These are phyloP conservation scores for Jamesozyma lodderae DNA, from an alignment of 805 yeast genomes.

Conservation along the genomic window DNA sequence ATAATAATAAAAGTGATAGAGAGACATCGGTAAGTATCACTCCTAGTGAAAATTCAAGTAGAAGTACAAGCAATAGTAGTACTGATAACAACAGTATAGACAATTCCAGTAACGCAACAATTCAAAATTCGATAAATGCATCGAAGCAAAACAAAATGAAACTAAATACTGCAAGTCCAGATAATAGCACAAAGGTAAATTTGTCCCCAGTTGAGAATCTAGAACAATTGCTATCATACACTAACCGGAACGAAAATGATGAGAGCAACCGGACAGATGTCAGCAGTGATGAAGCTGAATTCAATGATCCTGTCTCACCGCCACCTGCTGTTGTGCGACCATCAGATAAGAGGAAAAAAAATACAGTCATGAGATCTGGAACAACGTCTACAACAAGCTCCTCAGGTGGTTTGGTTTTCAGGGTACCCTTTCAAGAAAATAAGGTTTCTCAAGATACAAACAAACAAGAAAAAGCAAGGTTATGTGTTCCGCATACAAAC, in stretches of 20 bases:
- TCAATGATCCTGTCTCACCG: constrained; percentile 9
- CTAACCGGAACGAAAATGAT: background rate
- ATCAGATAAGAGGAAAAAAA: background rate
- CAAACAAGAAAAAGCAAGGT: background rate
- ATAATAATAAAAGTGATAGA: no score
- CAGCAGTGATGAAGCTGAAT: constrained; percentile 15
- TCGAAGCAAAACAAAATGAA: no score
- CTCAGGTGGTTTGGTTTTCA: constrained; percentile 36
- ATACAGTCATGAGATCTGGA: background rate
- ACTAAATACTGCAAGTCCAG: no score
- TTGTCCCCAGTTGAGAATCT: background rate
- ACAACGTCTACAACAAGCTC: constrained; percentile 24
- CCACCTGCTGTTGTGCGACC: background rate
- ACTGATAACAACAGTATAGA: no score
- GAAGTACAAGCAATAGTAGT: no score
- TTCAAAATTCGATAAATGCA: no score
- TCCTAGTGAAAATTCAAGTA: no score
- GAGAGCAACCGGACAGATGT: background rate
- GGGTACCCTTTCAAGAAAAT: constrained; percentile 61
- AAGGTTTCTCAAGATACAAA: background rate
- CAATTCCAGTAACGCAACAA: no score
- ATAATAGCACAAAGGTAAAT: background rate
- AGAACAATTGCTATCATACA: background rate
- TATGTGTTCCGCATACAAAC: background rate
- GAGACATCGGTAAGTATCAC: no score